phyloP scores from a whole-genome alignment of 1,284 basidiomycete species.

The Cutaneotrichosporon sp. region DNA sequence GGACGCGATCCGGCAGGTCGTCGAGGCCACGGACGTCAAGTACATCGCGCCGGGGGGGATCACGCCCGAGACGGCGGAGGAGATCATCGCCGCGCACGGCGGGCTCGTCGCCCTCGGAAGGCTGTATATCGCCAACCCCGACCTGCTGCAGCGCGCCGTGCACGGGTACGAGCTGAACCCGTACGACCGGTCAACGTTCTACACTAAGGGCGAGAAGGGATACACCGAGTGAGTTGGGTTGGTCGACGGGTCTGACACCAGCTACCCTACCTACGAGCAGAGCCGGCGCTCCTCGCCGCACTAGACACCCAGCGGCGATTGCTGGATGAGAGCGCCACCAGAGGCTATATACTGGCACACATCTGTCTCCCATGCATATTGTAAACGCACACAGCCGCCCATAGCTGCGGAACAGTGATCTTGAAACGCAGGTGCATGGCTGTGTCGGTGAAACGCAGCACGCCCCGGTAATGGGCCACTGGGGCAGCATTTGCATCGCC shows the following conservation, averaged over 20 bases:
- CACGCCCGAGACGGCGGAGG: conserved; percentile 35
- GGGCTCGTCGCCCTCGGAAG: conserved; percentile 59
- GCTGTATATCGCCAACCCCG: conserved; percentile 59
- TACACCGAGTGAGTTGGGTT: conserved; percentile 27
- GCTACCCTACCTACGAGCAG: conserved; percentile 12
- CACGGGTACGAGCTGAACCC: conserved; percentile 40
- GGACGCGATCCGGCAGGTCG: conserved; percentile 27
- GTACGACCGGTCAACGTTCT: conserved; percentile 48
- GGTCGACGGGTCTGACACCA: not conserved
- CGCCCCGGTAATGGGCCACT: no score
- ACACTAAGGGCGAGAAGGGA: conserved; percentile 29
- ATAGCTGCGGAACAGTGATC: no score
- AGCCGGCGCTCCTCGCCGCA: not conserved
- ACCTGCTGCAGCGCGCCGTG: conserved; percentile 58
- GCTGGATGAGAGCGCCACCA: no score
- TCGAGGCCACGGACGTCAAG: conserved; percentile 25
- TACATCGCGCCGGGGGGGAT: conserved; percentile 61
- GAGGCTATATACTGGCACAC: no score
- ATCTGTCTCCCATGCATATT: no score
- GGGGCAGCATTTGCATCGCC: no score
- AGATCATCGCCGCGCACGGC: conserved; percentile 45
- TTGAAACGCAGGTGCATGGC: no score
- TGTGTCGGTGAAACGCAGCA: no score
- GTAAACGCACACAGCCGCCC: no score
- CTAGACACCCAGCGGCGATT: no score